A percentile compares a stretch with the other conserved stretches of the same genome.
These are phyloP conservation scores for Auriscalpium microsporum DNA, from an alignment of 768 basidiomycete species.

Conservation along the genomic window DNA sequence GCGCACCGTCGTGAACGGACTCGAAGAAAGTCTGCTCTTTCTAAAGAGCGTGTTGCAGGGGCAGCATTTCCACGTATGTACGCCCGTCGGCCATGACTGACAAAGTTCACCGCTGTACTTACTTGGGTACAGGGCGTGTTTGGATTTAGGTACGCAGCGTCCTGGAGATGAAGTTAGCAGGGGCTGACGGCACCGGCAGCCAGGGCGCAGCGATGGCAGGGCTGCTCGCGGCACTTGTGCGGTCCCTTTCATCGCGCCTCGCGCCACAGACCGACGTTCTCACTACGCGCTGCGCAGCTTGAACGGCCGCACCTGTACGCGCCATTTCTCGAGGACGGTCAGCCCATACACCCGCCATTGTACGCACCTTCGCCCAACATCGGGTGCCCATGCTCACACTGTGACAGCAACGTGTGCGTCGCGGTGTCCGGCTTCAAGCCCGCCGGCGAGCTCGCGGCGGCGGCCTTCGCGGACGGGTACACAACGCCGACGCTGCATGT, in stretches of 20 bases:
- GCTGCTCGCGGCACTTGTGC: constrained; percentile 58
- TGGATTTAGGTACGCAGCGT: constrained; percentile 56
- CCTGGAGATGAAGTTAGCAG: background rate
- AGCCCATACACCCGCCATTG: constrained; percentile 70
- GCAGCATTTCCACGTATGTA: constrained; percentile 58
- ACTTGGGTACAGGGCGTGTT: constrained; percentile 51
- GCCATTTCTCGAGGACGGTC: constrained; percentile 53
- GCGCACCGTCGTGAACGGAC: constrained; percentile 41
- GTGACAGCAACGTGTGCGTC: constrained; percentile 58
- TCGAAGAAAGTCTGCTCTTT: constrained; percentile 46
- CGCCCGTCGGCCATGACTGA: constrained; percentile 27
- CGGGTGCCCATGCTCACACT: background rate
- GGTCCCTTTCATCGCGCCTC: constrained; percentile 18
- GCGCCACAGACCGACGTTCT: background rate
- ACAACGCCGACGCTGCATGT: constrained; percentile 72
- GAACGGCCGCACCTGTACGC: constrained; percentile 46
- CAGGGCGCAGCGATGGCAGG: constrained; percentile 77
- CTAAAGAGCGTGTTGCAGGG: constrained; percentile 50
- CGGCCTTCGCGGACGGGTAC: constrained; percentile 44
- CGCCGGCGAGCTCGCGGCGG: constrained; percentile 34
- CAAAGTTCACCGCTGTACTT: constrained; percentile 42
- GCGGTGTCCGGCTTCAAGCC: constrained; percentile 66
- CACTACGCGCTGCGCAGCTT: constrained; percentile 28
- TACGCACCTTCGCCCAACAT: constrained; percentile 25
- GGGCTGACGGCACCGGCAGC: constrained; percentile 26